Conservation (phyloP, 352 stramenopile genomes). For the Pythium dissotocum region DNA sequence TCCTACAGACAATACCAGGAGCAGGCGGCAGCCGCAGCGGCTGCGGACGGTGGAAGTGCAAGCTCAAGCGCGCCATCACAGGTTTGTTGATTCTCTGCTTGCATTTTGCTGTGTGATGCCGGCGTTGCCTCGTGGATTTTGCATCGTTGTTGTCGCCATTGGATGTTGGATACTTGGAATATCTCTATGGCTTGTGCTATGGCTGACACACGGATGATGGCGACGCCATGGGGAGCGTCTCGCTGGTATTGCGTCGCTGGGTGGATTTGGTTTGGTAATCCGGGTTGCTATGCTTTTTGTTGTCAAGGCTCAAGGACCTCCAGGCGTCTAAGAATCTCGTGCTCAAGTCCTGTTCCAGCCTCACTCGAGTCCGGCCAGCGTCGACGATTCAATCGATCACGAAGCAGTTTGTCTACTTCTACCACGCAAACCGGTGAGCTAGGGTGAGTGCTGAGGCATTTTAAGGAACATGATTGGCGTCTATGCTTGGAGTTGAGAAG, state of each 20-base stretch:
- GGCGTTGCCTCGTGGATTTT: constrained; percentile 19
- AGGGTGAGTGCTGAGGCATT: constrained; percentile 10
- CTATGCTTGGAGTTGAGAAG: constrained; percentile 7
- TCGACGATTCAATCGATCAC: neutral
- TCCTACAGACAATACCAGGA: constrained; percentile 76
- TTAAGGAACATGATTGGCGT: constrained; percentile 24
- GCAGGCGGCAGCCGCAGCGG: constrained; percentile 33
- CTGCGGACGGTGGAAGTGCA: constrained; percentile 15
- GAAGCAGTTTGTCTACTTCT: neutral
- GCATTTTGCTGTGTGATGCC: constrained; percentile 32
- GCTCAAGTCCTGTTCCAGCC: neutral
- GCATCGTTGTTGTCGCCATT: constrained; percentile 9
- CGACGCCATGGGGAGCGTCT: constrained; percentile 34
- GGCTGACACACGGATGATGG: constrained; percentile 33
- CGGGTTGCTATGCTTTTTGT: constrained; percentile 22
- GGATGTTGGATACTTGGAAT: constrained; percentile 11
- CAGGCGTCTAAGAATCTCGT: constrained; percentile 38
- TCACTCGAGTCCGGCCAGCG: neutral
- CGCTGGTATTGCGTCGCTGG: constrained; percentile 31
- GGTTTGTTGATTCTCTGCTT: constrained; percentile 59
- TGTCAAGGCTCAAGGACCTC: constrained; percentile 63
- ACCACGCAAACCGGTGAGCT: constrained; percentile 9
- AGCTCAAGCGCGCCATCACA: constrained; percentile 35
- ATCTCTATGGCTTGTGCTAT: constrained; percentile 18
- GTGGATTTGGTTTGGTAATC: constrained; percentile 35